phyloP scores from a whole-genome alignment of 1,139 yeast genomes.

The Yamadazyma membranifaciens region DNA sequence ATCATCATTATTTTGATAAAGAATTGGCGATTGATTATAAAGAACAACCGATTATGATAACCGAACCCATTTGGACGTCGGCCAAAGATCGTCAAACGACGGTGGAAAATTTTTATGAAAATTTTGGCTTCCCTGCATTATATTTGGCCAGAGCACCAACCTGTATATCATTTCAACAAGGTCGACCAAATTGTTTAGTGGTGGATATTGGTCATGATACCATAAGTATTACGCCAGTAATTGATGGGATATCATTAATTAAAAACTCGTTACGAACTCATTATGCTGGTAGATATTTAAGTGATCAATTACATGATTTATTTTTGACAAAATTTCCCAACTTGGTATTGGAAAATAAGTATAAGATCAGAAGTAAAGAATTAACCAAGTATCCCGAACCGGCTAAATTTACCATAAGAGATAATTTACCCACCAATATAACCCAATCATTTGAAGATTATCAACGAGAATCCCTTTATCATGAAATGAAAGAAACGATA shows the following conservation, averaged over 20 bases:
- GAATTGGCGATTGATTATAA: constrained; percentile 51
- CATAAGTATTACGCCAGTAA: constrained; percentile 83
- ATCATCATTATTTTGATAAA: constrained; percentile 50
- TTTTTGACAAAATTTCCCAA: constrained; percentile 20
- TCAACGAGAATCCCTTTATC: constrained; percentile 36
- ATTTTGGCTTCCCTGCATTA: constrained; percentile 77
- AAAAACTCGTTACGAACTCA: constrained; percentile 68
- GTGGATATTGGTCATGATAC: constrained; percentile 91
- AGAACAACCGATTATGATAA: constrained; percentile 75
- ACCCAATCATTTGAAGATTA: constrained; percentile 40
- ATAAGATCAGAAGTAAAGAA: constrained; percentile 34
- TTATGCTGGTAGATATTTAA: constrained; percentile 61
- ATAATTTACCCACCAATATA: constrained; percentile 29
- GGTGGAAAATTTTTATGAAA: constrained; percentile 74
- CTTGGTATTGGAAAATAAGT: constrained; percentile 15
- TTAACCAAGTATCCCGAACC: constrained; percentile 35
- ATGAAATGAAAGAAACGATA: constrained; percentile 67
- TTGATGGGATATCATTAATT: constrained; percentile 85
- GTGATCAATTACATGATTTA: constrained; percentile 37
- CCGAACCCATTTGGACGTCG: constrained; percentile 87
- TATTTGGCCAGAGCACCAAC: constrained; percentile 85
- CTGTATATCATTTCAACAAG: constrained; percentile 89
- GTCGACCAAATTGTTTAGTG: constrained; percentile 89
- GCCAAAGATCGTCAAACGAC: constrained; percentile 66
- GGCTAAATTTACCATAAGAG: constrained; percentile 28